Evolutionary conservation across 192 early-diverging fungal species (phyloP).

Genomic region (Chytriomyces sp.): DNA sequence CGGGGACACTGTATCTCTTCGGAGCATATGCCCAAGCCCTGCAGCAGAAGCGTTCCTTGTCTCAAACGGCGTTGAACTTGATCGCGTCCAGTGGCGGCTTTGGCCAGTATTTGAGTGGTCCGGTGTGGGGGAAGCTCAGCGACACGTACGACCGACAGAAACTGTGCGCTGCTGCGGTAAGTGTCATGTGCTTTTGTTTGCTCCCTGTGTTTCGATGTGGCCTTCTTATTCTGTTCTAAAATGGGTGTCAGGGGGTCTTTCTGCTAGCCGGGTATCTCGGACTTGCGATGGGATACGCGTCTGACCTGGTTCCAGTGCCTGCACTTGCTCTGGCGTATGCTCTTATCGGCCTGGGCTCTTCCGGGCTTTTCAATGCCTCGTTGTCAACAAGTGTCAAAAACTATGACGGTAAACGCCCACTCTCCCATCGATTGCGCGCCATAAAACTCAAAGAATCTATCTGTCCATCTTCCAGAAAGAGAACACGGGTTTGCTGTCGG

Average conservation of each 20-base stretch:
- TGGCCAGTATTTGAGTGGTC: conserved; percentile 68
- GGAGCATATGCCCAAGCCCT: conserved; percentile 60
- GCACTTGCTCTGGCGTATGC: conserved; percentile 36
- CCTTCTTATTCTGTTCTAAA: background rate
- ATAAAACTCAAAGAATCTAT: no score
- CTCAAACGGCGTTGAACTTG: conserved; percentile 64
- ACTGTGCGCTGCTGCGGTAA: conserved; percentile 37
- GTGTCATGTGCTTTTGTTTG: conserved; percentile 4
- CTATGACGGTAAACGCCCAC: background rate
- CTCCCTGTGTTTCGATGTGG: background rate
- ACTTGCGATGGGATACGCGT: background rate
- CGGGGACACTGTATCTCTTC: conserved; percentile 73
- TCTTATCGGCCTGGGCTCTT: conserved; percentile 45
- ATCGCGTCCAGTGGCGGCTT: conserved; percentile 70
- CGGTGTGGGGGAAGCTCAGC: conserved; percentile 60
- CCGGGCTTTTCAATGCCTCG: conserved; percentile 34
- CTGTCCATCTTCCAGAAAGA: background rate
- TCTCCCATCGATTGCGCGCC: no score
- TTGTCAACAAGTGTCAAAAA: conserved; percentile 44
- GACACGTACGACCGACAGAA: conserved; percentile 35
- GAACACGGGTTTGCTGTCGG: conserved; percentile 51
- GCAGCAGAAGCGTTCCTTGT: conserved; percentile 57
- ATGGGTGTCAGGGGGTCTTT: conserved; percentile 7
- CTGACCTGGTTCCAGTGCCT: background rate
- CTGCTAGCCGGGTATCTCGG: conserved; percentile 8